Base-by-base conservation (phyloP, 2,329 filamentous ascomycete genomes). In the Emmonsiellopsis sp. region DNA sequence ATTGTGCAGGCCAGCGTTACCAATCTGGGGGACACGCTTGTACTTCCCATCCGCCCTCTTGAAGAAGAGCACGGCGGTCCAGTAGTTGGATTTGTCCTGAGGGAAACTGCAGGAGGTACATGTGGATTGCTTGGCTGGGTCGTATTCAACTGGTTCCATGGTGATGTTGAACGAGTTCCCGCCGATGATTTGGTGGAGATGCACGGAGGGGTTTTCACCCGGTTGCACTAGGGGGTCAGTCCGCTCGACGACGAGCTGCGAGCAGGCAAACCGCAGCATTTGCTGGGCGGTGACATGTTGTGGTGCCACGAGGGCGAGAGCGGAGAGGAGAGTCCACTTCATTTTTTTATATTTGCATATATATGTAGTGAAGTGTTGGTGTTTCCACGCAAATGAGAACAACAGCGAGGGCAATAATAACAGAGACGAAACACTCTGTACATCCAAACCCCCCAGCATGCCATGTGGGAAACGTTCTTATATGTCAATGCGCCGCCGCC, bases 151-250 rank as follows among this genome's bases (percentile, higher is more conserved):
- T 59, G 71, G 65, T 61, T 72, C 68, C 71, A 75, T 74, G 57
- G 69, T 70, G 54, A 72, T 58, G 66, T 74, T 74, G 63, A 75
- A 71, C 32, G 70, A 70, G 66, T 72, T 73, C 53, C 73, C 72
- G 46, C 73, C 73, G 42, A 74, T 72, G 53, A 76, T 71, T 65
- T 75, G 73, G 65, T 76, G 73, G 53, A 76, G 67, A 60, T 76
- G 73, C 8, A 14, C 8, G n/a, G 73, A 71, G 67, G 73, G 74
- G 42, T 63, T 65, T 64, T 69, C 63, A 54, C 73, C 73, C 6
- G 72, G 73, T 65, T 74, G 73, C 56, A 75, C 73, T 48, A 76
- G 62, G 36, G 73, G 73, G 63, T 75, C 73, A 60, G 70, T 67
- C 43, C 72, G 71, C 63, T 75, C 73, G 50, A 75, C 71, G 37